Evolutionary conservation across 2,329 filamentous ascomycete genomes (phyloP).

Genomic region (Capronia epimyces): DNA sequence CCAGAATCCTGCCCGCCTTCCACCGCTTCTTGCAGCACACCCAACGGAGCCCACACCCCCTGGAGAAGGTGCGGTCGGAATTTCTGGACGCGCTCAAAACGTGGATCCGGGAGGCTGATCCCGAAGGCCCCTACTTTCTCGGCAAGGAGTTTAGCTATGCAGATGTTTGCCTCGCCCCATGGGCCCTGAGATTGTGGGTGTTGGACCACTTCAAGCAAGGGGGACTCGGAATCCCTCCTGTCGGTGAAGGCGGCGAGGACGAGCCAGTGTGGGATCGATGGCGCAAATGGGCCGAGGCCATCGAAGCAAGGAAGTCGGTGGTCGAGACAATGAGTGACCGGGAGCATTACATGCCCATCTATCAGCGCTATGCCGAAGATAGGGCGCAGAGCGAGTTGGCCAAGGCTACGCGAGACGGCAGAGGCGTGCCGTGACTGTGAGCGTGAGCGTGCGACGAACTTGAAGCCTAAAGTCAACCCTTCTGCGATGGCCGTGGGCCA

Average conservation of each 20-base stretch:
- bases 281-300: constrained; percentile 57
- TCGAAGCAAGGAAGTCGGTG: constrained; percentile 57
- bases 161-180: constrained; percentile 67
- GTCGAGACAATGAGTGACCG: constrained; percentile 62
- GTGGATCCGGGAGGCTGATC: constrained; percentile 59
- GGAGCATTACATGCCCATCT: constrained; percentile 63
- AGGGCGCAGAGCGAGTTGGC: constrained; percentile 57
- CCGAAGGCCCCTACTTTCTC: constrained; percentile 61
- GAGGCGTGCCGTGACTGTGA: constrained; percentile 51
- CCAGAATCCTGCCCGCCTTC: constrained; percentile 62
- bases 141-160: constrained; percentile 59
- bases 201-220: constrained; percentile 67
- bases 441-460: too few relatives aligned
- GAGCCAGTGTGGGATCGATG: constrained; percentile 60
- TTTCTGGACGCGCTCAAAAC: constrained; percentile 56
- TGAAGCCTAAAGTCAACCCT: too few relatives aligned
- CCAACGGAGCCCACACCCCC: constrained; percentile 36
- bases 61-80: constrained; percentile 53
- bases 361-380: constrained; percentile 62
- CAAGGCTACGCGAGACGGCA: constrained; percentile 58
- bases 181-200: constrained; percentile 66
- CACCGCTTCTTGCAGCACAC: constrained; percentile 56
- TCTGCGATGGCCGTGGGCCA: too few relatives aligned
- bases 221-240: constrained; percentile 46
- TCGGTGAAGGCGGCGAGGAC: constrained; percentile 49